Evolutionary conservation across 768 basidiomycete species (phyloP).

Genomic region (Rhodocollybia butyracea): DNA sequence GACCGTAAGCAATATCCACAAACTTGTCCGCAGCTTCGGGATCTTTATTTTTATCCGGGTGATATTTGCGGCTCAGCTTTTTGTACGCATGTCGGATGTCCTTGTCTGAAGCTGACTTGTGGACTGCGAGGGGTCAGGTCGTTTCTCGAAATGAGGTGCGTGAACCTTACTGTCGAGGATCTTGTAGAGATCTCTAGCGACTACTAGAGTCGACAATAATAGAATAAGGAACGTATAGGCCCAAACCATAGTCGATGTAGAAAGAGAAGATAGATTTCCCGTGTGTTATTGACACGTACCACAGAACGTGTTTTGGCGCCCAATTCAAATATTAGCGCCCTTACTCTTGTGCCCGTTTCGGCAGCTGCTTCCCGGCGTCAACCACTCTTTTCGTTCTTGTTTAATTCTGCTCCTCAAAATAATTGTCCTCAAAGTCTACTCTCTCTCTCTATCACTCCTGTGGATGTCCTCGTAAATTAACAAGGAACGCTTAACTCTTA

Average conservation of each 20-base stretch:
- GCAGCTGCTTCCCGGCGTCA: neutral
- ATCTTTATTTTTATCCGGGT: constrained; percentile 95
- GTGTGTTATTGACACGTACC: too few relatives aligned
- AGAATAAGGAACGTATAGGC: constrained; percentile 26
- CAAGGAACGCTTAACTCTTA: neutral
- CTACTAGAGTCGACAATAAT: constrained; percentile 33
- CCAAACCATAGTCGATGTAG: constrained; percentile 3
- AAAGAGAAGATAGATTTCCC: neutral
- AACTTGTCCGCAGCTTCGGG: constrained; percentile 80
- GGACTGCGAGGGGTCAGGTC: constrained; percentile 41
- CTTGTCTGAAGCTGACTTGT: constrained; percentile 76
- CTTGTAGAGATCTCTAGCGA: constrained; percentile 79
- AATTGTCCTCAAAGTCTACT: neutral
- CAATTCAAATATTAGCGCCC: too few relatives aligned
- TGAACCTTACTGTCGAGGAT: constrained; percentile 67
- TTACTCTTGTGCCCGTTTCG: neutral
- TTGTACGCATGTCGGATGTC: constrained; percentile 94
- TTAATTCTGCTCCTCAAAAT: neutral
- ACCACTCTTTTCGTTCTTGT: too few relatives aligned
- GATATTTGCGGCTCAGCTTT: constrained; percentile 80
- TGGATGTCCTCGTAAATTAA: neutral
- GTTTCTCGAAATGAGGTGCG: constrained; percentile 13
- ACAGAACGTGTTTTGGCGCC: too few relatives aligned
- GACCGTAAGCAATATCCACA: constrained; percentile 88
- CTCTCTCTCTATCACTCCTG: too few relatives aligned